Evolutionary conservation across 345 rosid species (phyloP).

Genomic region (Brassica incana): DNA sequence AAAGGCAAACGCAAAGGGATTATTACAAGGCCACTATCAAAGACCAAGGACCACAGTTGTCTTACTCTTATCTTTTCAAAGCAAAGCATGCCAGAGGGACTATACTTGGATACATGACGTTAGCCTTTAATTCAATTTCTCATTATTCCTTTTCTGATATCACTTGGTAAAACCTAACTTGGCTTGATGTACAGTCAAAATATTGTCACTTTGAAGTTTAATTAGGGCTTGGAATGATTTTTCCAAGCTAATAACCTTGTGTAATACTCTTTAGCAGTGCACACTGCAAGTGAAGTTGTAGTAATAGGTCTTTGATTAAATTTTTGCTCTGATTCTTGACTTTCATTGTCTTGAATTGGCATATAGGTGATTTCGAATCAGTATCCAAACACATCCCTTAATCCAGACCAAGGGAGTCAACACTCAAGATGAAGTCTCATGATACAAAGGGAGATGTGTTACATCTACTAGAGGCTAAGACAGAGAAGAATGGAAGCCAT

Average conservation of each 20-base stretch:
- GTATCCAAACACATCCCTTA: not conserved
- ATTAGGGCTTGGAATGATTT: no score
- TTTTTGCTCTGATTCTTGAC: not conserved
- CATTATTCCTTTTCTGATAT: not conserved
- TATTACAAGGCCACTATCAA: not conserved
- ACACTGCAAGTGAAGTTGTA: not conserved
- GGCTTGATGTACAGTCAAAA: not conserved
- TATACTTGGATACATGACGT: not conserved
- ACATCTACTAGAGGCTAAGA: not conserved
- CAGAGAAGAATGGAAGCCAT: not conserved
- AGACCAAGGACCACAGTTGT: not conserved
- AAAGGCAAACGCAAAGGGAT: not conserved
- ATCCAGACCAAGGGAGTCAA: not conserved
- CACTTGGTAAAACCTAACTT: not conserved
- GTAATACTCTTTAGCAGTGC: not conserved
- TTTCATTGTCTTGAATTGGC: not conserved
- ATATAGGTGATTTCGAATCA: not conserved
- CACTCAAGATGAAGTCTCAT: not conserved
- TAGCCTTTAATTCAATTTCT: not conserved
- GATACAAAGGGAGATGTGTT: not conserved
- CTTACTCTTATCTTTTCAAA: not conserved
- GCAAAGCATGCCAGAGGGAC: not conserved
- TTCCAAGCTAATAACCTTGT: no score
- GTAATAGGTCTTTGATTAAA: not conserved
- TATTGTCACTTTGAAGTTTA: not conserved